phyloP scores from a whole-genome alignment of 768 basidiomycete genomes.

The Termitomyces sp. region DNA sequence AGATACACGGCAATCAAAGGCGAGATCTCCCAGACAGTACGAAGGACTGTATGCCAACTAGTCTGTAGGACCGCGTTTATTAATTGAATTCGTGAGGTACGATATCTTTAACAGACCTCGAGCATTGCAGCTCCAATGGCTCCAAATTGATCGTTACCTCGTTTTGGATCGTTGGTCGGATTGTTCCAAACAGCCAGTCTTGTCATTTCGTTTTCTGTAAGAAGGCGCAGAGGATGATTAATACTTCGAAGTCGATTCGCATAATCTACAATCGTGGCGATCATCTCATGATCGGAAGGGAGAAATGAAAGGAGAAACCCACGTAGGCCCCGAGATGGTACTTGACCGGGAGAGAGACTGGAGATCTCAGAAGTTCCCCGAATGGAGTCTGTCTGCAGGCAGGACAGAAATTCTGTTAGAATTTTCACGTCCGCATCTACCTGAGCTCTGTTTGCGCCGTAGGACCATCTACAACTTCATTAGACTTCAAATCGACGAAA shows the following conservation, averaged over 20 bases:
- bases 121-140: constrained; percentile 47
- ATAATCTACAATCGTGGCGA: constrained; percentile 38
- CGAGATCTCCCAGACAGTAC: constrained; percentile 75
- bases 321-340: constrained; percentile 36
- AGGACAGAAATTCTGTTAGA: constrained; percentile 75
- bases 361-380: constrained; percentile 53
- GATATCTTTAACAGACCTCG: constrained; percentile 46
- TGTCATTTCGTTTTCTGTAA: constrained; percentile 88
- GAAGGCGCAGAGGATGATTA: constrained; percentile 70
- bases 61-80: constrained; percentile 37
- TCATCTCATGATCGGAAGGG: background rate
- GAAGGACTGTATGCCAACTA: constrained; percentile 62
- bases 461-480: constrained; percentile 73
- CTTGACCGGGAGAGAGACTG: constrained; percentile 53
- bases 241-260: constrained; percentile 54
- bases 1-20: constrained; percentile 81
- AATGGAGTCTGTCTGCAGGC: constrained; percentile 69
- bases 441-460: constrained; percentile 90
- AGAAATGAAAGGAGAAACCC: constrained; percentile 13
- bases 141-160: constrained; percentile 56
- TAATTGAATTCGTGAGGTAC: too few species aligned
- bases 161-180: constrained; percentile 69
- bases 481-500: background rate
- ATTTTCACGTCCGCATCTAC: constrained; percentile 85
- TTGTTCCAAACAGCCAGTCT: constrained; percentile 89